phyloP scores from a whole-genome alignment of 2,329 filamentous ascomycete species.

The Aspergillus persii region DNA sequence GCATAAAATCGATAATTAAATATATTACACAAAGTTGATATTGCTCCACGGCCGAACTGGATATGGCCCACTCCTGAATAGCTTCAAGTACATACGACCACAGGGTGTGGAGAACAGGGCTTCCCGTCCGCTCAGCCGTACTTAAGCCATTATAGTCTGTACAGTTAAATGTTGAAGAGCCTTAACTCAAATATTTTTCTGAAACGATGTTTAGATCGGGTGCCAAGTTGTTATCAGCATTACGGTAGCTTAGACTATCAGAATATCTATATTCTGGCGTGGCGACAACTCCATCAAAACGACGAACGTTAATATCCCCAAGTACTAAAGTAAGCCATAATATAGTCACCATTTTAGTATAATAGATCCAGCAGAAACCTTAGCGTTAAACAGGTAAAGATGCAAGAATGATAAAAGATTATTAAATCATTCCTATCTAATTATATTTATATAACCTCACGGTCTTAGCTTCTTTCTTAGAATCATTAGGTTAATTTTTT shows the following conservation, averaged over 20 bases:
- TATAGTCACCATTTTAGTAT: background rate
- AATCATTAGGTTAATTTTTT: too few species aligned
- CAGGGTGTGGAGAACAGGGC: too few species aligned
- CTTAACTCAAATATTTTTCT: background rate
- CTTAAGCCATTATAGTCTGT: background rate
- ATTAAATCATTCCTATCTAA: background rate
- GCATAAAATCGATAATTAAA: too few species aligned
- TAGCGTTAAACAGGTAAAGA: background rate
- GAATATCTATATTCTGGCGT: background rate
- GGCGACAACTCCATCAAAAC: background rate
- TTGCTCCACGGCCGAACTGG: too few species aligned
- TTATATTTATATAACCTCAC: background rate
- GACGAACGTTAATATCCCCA: background rate
- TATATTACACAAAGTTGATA: too few species aligned
- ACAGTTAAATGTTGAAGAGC: background rate
- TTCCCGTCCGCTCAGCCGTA: too few species aligned
- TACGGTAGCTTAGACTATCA: conserved; percentile 14
- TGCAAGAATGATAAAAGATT: background rate
- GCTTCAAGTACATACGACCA: too few species aligned
- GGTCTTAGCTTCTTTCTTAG: background rate
- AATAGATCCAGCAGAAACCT: too few species aligned
- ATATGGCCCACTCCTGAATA: too few species aligned
- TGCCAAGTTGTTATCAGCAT: conserved; percentile 3
- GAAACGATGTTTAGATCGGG: background rate
- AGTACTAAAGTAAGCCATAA: background rate